Conservation (phyloP, 2,329 filamentous ascomycete species). For the Metarhizium rileyi region DNA sequence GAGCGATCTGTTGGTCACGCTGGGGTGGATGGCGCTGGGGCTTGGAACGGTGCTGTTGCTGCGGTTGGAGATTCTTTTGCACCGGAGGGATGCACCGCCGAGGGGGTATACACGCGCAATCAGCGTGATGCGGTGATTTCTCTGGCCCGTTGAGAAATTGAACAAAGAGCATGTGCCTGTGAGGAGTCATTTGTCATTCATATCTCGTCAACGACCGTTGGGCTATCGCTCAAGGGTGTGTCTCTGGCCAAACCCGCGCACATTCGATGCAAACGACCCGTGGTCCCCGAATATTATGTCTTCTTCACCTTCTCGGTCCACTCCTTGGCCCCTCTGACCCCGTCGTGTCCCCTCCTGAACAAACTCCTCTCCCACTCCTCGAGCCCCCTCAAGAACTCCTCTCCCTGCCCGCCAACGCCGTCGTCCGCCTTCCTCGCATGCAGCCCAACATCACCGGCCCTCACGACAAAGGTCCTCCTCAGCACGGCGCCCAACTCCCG, state of each 20-base stretch:
- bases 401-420: constrained; percentile 44
- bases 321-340: constrained; percentile 56
- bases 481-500: constrained; percentile 64
- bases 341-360: constrained; percentile 66
- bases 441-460: constrained; percentile 75
- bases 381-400: constrained; percentile 77
- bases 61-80: background rate
- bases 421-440: constrained; percentile 80
- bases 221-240: background rate
- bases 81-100: background rate
- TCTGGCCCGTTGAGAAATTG: background rate
- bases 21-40: constrained; percentile 18
- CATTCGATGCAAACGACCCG: no score
- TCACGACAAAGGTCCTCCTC: constrained; percentile 67
- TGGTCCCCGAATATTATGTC: no score
- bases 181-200: background rate
- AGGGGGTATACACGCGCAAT: background rate
- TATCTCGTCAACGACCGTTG: background rate
- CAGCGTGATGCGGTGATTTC: background rate
- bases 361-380: constrained; percentile 81
- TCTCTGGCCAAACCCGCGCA: no score
- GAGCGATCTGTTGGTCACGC: constrained; percentile 21
- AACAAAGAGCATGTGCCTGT: background rate
- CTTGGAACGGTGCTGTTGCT: background rate
- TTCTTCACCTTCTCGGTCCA: constrained; percentile 54